phyloP scores from a whole-genome alignment of 441 rosid species.

The Adansonia grandidieri region DNA sequence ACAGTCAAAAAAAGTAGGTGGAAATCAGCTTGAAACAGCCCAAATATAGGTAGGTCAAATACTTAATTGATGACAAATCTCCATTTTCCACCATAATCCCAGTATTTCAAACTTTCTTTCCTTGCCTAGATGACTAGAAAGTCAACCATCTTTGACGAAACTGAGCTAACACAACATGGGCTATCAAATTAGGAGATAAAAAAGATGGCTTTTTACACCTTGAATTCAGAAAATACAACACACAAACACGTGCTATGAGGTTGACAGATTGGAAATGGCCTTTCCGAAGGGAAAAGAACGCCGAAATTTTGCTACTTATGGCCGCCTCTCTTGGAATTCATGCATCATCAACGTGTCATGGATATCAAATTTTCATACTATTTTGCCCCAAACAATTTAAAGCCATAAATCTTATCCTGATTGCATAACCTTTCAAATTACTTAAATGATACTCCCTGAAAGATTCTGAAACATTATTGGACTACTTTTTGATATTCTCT shows the following conservation, averaged over 20 bases:
- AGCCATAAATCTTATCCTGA: neutral
- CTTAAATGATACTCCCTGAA: neutral
- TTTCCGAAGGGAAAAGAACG: neutral
- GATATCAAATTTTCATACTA: slow-evolving; percentile 10
- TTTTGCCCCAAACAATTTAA: neutral
- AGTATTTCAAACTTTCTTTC: neutral
- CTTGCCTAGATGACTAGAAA: neutral
- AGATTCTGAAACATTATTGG: neutral
- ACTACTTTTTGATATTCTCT: neutral
- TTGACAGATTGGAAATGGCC: slow-evolving; percentile 16
- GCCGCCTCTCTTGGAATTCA: neutral
- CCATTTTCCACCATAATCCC: neutral
- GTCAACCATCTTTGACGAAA: neutral
- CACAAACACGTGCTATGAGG: slow-evolving; percentile 18
- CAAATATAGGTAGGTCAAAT: neutral
- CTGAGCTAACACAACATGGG: neutral
- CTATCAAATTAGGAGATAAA: neutral
- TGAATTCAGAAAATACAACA: slow-evolving; percentile 19
- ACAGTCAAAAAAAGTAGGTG: neutral
- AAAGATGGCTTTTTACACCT: neutral
- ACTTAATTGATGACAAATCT: neutral
- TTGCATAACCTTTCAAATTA: neutral
- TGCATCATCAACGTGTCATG: neutral
- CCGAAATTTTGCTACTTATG: neutral
- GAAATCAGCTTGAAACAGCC: slow-evolving; percentile 5